Percentiles rank a stretch among this genome's conserved stretches.
Conservation (phyloP, 768 basidiomycete genomes). For the Lentinula lateritia region DNA sequence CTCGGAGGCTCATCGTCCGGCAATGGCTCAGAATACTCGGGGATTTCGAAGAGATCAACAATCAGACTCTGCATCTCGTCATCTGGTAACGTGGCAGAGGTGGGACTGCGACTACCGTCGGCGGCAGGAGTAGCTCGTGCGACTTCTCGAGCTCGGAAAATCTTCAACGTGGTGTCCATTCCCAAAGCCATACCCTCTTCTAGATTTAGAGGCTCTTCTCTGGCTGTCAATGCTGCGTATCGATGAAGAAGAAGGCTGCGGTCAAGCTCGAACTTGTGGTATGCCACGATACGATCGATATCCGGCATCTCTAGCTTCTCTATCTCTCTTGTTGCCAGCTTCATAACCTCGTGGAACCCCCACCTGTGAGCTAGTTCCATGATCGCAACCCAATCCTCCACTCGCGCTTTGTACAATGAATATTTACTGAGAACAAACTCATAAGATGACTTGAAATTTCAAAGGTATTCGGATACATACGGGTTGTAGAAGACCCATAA, state of each 20-base stretch:
- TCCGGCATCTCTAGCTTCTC: slow-evolving; percentile 41
- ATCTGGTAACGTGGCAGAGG: background rate
- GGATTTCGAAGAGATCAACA: slow-evolving; percentile 4
- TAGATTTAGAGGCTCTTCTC: slow-evolving; percentile 43
- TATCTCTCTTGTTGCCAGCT: slow-evolving; percentile 54
- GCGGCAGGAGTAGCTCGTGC: slow-evolving; percentile 24
- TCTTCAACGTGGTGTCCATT: slow-evolving; percentile 40
- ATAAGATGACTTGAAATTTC: background rate
- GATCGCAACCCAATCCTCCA: slow-evolving; percentile 53
- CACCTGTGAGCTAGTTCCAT: slow-evolving; percentile 53
- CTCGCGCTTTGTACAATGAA: slow-evolving; percentile 44
- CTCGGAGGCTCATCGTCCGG: background rate
- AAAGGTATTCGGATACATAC: slow-evolving; percentile 21
- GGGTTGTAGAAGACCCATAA: slow-evolving; percentile 55
- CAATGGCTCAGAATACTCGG: background rate
- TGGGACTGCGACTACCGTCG: slow-evolving; percentile 5
- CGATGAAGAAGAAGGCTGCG: slow-evolving; percentile 44
- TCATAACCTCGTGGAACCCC: slow-evolving; percentile 50
- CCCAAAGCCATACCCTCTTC: slow-evolving; percentile 55
- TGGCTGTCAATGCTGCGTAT: slow-evolving; percentile 48
- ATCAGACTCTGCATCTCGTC: slow-evolving; percentile 7
- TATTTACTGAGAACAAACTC: slow-evolving; percentile 37
- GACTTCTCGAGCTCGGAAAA: slow-evolving; percentile 47
- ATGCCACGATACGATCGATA: slow-evolving; percentile 49
- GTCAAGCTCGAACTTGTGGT: slow-evolving; percentile 47